Base-by-base conservation (phyloP, 257 asterid genomes). In the Nicotiana tabacum region DNA sequence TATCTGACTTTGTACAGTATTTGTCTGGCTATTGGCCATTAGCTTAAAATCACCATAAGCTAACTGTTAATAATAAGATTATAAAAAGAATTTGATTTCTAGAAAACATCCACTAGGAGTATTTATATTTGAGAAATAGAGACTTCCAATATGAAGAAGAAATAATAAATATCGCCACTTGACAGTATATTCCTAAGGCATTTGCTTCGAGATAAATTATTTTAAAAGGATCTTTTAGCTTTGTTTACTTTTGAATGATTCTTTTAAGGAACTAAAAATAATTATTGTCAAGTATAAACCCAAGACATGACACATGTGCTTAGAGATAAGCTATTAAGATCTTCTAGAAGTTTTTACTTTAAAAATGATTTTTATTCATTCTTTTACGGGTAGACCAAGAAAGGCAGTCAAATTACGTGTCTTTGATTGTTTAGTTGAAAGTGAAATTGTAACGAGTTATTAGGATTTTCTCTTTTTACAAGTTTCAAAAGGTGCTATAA, bases 351-450 rank as follows among this genome's bases (percentile, higher is more conserved):
- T 37, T 66, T 66, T 30, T 17, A 37, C 16, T 68, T 68, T 18
- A 33, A 7, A 7, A 67, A 67, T 33, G 10, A 1, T 66, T 33
- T 21, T 39, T 18, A 39, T 70, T 70, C 33, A 21, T 70, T 17
- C 2, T 61, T 46, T 46, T 72, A 43, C 6, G 27, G 80, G 27
- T 74, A 18, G 80, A 51, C 46, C 6, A 51, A 70, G 61, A 76
- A 76, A 53, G 29, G 46, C 64, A 53, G 80, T 51, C 64, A 76
- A 74, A 51, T 76, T 76, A 51, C 80, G 80, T 76, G 46, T 76
- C 12, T 27, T 7, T 15, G 29, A 76, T 15, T 16, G 9, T 15
- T 48, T 51, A 51, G 2, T 51, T 76, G 80, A 76, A 27, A 76
- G 27, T 8, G 64, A 29, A 76, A 76, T 53, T 2, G 0, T 51